phyloP scores from a whole-genome alignment of 306 rosid genomes.

The Hippophae tibetana region DNA sequence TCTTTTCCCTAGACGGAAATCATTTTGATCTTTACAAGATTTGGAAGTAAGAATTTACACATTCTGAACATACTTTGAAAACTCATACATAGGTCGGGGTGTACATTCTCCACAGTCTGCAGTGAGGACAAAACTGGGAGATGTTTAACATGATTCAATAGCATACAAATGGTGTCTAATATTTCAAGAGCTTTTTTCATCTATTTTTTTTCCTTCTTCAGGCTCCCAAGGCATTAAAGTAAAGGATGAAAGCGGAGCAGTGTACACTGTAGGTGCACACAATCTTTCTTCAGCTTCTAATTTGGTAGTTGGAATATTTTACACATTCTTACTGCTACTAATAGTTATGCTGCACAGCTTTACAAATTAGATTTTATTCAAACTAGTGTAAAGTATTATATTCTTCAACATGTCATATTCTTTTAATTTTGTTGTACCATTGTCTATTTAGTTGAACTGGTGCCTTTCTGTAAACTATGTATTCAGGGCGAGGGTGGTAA shows the following conservation, averaged over 20 bases:
- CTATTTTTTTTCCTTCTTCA: slow-evolving; percentile 10
- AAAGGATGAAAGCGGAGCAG: slow-evolving; percentile 58
- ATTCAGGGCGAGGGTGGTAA: neutral
- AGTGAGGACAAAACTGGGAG: too few relatives aligned
- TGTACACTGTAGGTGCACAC: slow-evolving; percentile 56
- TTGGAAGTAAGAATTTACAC: too few relatives aligned
- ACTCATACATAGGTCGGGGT: too few relatives aligned
- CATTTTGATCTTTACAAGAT: too few relatives aligned
- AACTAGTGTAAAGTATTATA: neutral
- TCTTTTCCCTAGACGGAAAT: too few relatives aligned
- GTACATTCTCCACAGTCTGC: too few relatives aligned
- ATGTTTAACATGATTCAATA: neutral
- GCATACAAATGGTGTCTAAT: too few relatives aligned
- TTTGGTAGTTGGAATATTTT: slow-evolving; percentile 27
- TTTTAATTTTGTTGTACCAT: slow-evolving; percentile 36
- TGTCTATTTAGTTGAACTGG: slow-evolving; percentile 25
- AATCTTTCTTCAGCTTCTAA: slow-evolving; percentile 48
- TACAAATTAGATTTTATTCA: slow-evolving; percentile 15
- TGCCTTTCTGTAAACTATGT: slow-evolving; percentile 6
- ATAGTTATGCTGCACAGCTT: slow-evolving; percentile 30
- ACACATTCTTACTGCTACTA: slow-evolving; percentile 37
- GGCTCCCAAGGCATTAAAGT: slow-evolving; percentile 66
- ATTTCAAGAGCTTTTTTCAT: too few relatives aligned
- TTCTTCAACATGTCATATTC: neutral
- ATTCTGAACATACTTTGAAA: too few relatives aligned